A percentile compares a stretch with the other conserved stretches of the same genome.
These are phyloP conservation scores for Phalaenopsis hybrid DNA, from an alignment of 116 monocot genomes.

Conservation along the genomic window DNA sequence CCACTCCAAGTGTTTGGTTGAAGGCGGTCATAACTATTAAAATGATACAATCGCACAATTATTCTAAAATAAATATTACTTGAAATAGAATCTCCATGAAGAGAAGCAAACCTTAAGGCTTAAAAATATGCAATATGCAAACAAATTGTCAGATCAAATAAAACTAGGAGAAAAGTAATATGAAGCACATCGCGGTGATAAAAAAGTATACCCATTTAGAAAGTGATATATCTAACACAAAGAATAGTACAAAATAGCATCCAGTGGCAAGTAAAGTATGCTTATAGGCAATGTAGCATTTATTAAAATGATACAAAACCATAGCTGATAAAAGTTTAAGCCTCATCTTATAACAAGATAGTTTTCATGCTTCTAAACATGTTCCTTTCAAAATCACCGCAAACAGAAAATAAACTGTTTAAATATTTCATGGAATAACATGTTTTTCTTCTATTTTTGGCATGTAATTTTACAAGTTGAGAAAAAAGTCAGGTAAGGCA, in stretches of 20 bases:
- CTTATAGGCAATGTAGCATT: too few species aligned
- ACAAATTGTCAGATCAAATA: conserved; percentile 5
- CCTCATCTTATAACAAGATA: too few species aligned
- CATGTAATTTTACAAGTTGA: too few species aligned
- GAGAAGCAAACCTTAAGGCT: background rate
- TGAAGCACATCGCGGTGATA: background rate
- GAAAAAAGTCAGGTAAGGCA: too few species aligned
- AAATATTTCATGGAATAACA: too few species aligned
- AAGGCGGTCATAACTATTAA: conserved; percentile 75
- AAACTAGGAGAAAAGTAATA: background rate
- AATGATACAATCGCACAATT: background rate
- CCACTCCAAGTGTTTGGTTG: conserved; percentile 98
- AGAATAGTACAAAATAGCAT: background rate
- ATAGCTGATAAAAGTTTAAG: too few species aligned
- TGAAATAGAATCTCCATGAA: background rate
- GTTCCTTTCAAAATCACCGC: too few species aligned
- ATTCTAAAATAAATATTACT: background rate
- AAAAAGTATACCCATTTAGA: background rate
- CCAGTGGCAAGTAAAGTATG: background rate
- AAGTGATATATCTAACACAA: background rate
- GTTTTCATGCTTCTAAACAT: too few species aligned
- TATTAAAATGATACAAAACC: too few species aligned
- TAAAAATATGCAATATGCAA: background rate
- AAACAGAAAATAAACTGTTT: too few species aligned
- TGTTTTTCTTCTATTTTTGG: too few species aligned